Base-by-base conservation (phyloP, 805 yeast species). In the Suhomyces faveliae region DNA sequence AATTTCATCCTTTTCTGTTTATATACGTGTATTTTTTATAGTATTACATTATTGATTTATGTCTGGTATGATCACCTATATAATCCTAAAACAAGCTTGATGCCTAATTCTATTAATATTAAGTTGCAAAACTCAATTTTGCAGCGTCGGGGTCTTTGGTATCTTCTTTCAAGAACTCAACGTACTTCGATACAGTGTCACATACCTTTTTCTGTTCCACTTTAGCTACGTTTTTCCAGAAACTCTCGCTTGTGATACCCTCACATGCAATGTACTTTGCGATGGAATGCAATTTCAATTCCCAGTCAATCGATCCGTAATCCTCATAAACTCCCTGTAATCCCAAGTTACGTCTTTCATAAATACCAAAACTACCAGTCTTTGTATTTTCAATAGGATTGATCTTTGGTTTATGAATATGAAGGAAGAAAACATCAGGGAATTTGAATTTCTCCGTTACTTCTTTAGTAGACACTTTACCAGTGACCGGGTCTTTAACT, bases 211-310 rank as follows among this genome's bases (percentile, higher is more conserved):
- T 21, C 42, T 54, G 58, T 7, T 48, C 47, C 19, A 50, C 38
- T 1, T 51, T 33, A 7, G 54, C 55, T 4, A 55, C 51, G 2
- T 50, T 48, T 38, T 47, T 47, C 63, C 64, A 62, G 47, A 56
- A 61, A 6, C 44, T 13, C 8, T 49, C 52, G 38, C 59, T 54
- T 20, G 53, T 51, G 38, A 61, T 54, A 5, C 61, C 63, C 33
- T 48, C 40, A 41, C 65, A 62, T 3, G 62, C 62, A 19, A 61
- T 56, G 63, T 63, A 61, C 43, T 57, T 52, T 10, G 61, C 52
- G 21, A 60, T 58, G 6, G 57, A 45, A 45, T 60, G 57, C 48
- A 61, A 56, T 38, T 43, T 51, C 43, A 60, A 52, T 45, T 62
- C 65, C 65, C 65, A 62, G 37, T 61, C 64, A 3, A 56, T 51